Conservation (phyloP, 2,329 filamentous ascomycete genomes). For the Ophiosphaerella korrae region DNA sequence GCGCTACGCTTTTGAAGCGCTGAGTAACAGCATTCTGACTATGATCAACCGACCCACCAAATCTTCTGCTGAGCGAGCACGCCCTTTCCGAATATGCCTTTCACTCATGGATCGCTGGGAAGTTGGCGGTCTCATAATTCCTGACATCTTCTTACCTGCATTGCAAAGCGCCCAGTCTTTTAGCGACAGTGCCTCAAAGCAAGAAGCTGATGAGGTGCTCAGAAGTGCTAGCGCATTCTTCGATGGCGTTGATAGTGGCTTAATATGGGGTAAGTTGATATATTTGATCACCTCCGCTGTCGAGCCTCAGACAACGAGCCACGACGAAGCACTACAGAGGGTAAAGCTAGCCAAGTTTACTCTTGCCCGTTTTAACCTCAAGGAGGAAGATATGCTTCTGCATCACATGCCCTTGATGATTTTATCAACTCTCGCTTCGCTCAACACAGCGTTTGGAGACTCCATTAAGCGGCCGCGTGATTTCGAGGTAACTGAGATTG, state of each 20-base stretch:
- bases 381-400: conserved; percentile 93
- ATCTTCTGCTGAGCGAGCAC: conserved; percentile 71
- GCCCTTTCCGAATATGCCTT: conserved; percentile 87
- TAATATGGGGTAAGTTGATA: conserved; percentile 87
- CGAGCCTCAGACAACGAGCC: conserved; percentile 56
- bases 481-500: conserved; percentile 26
- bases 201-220: conserved; percentile 82
- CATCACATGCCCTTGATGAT: conserved; percentile 80
- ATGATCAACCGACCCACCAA: conserved; percentile 69
- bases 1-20: conserved; percentile 72
- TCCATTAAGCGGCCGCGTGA: conserved; percentile 7
- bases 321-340: conserved; percentile 60
- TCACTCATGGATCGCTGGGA: conserved; percentile 99
- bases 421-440: conserved; percentile 63
- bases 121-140: conserved; percentile 86
- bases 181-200: conserved; percentile 67
- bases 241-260: conserved; percentile 90
- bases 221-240: conserved; percentile 96
- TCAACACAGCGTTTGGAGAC: conserved; percentile 44
- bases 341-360: conserved; percentile 81
- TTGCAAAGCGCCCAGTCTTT: conserved; percentile 80
- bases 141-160: conserved; percentile 84
- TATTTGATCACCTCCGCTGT: conserved; percentile 62
- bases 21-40: conserved; percentile 74
- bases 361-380: conserved; percentile 84